phyloP scores from a whole-genome alignment of 495 filamentous ascomycete genomes.

The Neurospora cerealis region DNA sequence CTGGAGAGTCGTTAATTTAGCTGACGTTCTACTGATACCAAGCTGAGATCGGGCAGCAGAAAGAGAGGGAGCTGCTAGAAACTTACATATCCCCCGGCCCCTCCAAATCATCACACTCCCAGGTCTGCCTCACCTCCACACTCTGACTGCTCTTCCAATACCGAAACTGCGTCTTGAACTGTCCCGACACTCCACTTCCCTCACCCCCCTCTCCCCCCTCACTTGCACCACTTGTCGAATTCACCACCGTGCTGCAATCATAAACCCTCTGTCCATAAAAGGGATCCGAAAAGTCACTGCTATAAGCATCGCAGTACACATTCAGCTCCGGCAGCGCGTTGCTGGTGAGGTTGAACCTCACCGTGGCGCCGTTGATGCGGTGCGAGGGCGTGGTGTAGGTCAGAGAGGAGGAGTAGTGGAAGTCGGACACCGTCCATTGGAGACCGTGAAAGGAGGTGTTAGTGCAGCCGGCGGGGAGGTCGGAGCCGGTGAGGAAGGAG shows the following conservation, averaged over 20 bases:
- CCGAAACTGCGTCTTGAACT: not conserved
- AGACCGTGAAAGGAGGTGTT: not conserved
- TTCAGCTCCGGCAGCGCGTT: constrained; percentile 1
- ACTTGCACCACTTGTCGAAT: not conserved
- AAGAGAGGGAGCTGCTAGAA: not conserved
- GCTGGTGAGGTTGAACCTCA: constrained; percentile 12
- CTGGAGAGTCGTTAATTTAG: not conserved
- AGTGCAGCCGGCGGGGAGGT: not conserved
- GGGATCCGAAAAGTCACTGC: not conserved
- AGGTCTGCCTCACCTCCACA: not conserved
- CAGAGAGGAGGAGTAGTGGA: constrained; percentile 6
- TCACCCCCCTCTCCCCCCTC: not conserved
- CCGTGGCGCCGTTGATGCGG: constrained; percentile 1
- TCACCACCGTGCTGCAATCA: not conserved
- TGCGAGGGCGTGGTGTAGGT: constrained; percentile 6
- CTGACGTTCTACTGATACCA: not conserved
- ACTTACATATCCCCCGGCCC: not conserved
- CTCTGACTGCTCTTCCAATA: not conserved
- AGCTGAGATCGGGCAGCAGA: not conserved
- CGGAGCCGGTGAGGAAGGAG: not conserved
- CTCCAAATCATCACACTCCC: not conserved
- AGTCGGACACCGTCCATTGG: constrained; percentile 4
- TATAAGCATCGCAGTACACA: not conserved
- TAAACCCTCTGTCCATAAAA: not conserved
- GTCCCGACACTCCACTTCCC: not conserved